Percentiles rank a stretch among this genome's conserved stretches.
These are phyloP conservation scores for Globisporangium paddicum DNA, from an alignment of 352 stramenopile species.

Conservation along the genomic window DNA sequence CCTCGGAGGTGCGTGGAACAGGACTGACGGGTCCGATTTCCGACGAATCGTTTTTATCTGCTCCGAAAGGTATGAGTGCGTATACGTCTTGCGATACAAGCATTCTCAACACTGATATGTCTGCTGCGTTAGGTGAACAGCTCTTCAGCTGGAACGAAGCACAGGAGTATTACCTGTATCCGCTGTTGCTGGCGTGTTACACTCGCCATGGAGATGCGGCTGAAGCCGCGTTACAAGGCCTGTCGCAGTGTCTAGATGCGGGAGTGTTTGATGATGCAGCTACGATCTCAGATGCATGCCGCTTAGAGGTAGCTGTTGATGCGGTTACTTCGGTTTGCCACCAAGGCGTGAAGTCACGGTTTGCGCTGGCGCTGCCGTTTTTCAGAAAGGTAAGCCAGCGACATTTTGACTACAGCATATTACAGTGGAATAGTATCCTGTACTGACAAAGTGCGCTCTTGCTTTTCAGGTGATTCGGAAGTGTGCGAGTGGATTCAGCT, in stretches of 20 bases:
- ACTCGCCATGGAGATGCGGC: constrained; percentile 62
- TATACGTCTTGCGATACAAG: neutral
- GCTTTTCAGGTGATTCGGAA: constrained; percentile 45
- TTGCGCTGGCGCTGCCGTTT: constrained; percentile 50
- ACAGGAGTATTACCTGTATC: constrained; percentile 73
- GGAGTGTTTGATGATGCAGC: constrained; percentile 42
- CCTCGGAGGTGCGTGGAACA: constrained; percentile 8
- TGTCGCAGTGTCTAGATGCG: constrained; percentile 59
- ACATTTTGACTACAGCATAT: no score
- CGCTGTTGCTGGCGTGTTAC: constrained; percentile 72
- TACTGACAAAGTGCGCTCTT: neutral
- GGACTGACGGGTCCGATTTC: neutral
- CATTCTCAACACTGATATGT: neutral
- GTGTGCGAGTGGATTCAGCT: constrained; percentile 27
- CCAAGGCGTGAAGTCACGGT: constrained; percentile 72
- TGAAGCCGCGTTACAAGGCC: constrained; percentile 33
- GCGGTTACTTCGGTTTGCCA: constrained; percentile 67
- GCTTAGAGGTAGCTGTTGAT: constrained; percentile 53
- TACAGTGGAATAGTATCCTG: neutral
- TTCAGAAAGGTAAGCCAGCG: constrained; percentile 48
- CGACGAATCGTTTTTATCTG: neutral
- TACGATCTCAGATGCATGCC: constrained; percentile 25
- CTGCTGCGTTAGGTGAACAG: neutral
- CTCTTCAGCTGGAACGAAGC: constrained; percentile 12
- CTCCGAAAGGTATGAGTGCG: neutral